A percentile compares a stretch with the other conserved stretches of the same genome.
Evolutionary conservation across 179 eudicot species (phyloP).

Genomic region (Beta macrorhiza): DNA sequence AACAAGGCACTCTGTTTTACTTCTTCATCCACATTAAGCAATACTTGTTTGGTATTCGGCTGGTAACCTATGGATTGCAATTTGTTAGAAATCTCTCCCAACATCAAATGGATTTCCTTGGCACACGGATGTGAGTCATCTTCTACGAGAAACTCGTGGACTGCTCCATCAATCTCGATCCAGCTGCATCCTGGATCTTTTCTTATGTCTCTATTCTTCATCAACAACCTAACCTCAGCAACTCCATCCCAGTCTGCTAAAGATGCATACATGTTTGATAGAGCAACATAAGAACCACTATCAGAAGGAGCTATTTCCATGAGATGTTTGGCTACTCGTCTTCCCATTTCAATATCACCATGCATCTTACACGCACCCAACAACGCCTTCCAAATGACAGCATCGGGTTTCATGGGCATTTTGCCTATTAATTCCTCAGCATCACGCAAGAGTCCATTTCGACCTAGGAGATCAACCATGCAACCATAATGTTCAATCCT

Average conservation of each 20-base stretch:
- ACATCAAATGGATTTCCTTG: conserved; percentile 42
- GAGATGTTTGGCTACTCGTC: conserved; percentile 35
- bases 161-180: conserved; percentile 50
- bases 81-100: conserved; percentile 39
- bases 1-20: conserved; percentile 38
- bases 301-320: conserved; percentile 51
- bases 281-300: conserved; percentile 50
- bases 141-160: conserved; percentile 55
- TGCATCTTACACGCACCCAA: conserved; percentile 56
- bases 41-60: conserved; percentile 42
- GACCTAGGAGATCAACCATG: conserved; percentile 61
- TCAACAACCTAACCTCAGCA: conserved; percentile 37
- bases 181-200: conserved; percentile 61
- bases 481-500: conserved; percentile 61
- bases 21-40: conserved; percentile 43
- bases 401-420: conserved; percentile 56
- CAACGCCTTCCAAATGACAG: conserved; percentile 53
- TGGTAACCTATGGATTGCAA: conserved; percentile 35
- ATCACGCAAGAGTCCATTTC: conserved; percentile 44
- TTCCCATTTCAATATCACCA: conserved; percentile 45
- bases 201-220: conserved; percentile 49
- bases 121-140: conserved; percentile 40
- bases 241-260: conserved; percentile 46
- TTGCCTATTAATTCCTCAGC: conserved; percentile 43
- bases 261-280: conserved; percentile 53